phyloP scores from a whole-genome alignment of 163 green algal species.

The Picocystis sp. region DNA sequence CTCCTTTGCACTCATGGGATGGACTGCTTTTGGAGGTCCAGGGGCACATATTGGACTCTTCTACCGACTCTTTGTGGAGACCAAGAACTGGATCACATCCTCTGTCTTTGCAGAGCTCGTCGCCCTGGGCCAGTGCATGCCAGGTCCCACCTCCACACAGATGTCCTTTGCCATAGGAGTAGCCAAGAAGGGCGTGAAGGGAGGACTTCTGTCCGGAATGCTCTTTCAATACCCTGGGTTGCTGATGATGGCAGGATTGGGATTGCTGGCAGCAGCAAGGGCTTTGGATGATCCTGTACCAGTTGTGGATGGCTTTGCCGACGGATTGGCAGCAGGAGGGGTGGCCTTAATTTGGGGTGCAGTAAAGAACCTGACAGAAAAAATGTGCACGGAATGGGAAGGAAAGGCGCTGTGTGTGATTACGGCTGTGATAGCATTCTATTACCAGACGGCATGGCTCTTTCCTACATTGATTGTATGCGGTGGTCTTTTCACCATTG shows the following conservation, averaged over 20 bases:
- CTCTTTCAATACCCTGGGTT: conserved; percentile 79
- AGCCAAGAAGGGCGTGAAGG: conserved; percentile 57
- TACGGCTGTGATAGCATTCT: conserved; percentile 49
- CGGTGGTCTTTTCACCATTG: conserved; percentile 10
- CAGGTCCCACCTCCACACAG: conserved; percentile 75
- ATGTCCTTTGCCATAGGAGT: conserved; percentile 77
- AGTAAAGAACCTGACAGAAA: conserved; percentile 41
- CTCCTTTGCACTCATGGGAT: conserved; percentile 52
- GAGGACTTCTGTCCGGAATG: conserved; percentile 56
- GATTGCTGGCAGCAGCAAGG: conserved; percentile 40
- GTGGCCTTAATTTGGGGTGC: conserved; percentile 71
- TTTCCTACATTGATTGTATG: conserved; percentile 20
- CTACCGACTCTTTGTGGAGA: conserved; percentile 57
- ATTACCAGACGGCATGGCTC: conserved; percentile 26
- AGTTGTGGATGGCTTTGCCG: conserved; percentile 36
- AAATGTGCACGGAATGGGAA: conserved; percentile 41
- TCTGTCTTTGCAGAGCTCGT: conserved; percentile 75
- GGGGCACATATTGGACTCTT: conserved; percentile 72
- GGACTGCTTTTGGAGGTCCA: conserved; percentile 63
- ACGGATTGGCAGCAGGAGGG: conserved; percentile 46
- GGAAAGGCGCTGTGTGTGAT: conserved; percentile 27
- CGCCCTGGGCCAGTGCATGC: conserved; percentile 64
- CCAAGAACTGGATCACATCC: conserved; percentile 53
- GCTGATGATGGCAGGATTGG: conserved; percentile 59
- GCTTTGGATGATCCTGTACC: conserved; percentile 31